phyloP scores from a whole-genome alignment of 768 basidiomycete genomes.

The Lactifluus piperatus region DNA sequence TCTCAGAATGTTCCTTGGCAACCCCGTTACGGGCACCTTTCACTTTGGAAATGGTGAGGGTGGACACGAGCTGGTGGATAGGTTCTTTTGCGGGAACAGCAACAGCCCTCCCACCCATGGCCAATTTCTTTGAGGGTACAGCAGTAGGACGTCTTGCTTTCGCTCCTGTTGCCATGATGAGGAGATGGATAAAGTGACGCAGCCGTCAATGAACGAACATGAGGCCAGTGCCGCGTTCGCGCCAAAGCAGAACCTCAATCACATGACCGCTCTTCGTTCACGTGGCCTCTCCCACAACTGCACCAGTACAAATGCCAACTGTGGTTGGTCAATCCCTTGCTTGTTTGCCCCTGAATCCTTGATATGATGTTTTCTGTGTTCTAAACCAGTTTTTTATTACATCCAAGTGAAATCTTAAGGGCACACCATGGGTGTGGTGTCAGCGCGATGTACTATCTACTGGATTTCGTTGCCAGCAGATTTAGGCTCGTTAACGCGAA shows the following conservation, averaged over 20 bases:
- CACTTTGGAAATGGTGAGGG: constrained; percentile 23
- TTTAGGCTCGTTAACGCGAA: too few species aligned
- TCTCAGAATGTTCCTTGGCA: background rate
- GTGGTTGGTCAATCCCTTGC: too few species aligned
- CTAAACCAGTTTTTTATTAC: too few species aligned
- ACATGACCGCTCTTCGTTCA: constrained; percentile 2
- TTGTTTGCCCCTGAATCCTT: too few species aligned
- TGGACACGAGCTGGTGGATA: constrained; percentile 22
- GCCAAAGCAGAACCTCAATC: too few species aligned
- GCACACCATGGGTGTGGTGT: too few species aligned
- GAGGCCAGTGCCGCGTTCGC: background rate
- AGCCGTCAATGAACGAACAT: background rate
- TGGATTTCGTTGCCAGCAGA: too few species aligned
- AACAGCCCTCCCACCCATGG: background rate
- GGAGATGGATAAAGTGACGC: background rate
- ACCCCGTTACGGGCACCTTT: constrained; percentile 5
- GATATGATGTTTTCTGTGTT: too few species aligned
- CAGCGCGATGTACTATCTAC: too few species aligned
- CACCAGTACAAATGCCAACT: too few species aligned
- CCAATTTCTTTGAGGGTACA: background rate
- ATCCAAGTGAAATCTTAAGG: too few species aligned
- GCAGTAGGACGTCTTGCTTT: background rate
- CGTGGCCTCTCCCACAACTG: too few species aligned
- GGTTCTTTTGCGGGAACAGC: constrained; percentile 20
- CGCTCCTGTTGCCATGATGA: constrained; percentile 6